Percentiles rank a stretch among this genome's conserved stretches.
phyloP scores from a whole-genome alignment of 31 red algal species.

The Odonthalia washingtoniensis region DNA sequence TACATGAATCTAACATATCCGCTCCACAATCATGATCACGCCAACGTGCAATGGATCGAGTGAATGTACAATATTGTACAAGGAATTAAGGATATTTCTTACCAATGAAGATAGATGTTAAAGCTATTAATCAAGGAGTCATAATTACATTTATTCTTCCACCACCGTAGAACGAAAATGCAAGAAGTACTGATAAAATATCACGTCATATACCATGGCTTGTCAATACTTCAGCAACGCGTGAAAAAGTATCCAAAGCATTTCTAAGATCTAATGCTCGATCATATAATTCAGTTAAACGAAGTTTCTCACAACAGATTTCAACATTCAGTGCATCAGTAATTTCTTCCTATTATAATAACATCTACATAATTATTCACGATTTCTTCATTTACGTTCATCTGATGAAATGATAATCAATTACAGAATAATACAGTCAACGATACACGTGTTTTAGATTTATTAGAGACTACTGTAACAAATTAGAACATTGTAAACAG shows the following conservation, averaged over 20 bases:
- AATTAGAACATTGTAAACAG: too few species aligned
- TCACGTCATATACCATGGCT: constrained; percentile 62
- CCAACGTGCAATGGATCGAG: constrained; percentile 63
- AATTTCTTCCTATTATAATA: too few species aligned
- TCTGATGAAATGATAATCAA: too few species aligned
- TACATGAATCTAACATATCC: constrained; percentile 68
- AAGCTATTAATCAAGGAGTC: constrained; percentile 63
- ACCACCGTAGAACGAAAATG: constrained; percentile 72
- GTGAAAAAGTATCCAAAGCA: constrained; percentile 63
- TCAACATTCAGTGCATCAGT: too few species aligned
- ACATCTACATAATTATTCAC: too few species aligned
- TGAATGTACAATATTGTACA: constrained; percentile 66
- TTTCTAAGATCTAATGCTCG: too few species aligned
- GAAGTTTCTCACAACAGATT: too few species aligned
- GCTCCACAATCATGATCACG: constrained; percentile 65
- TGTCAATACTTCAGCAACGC: constrained; percentile 62
- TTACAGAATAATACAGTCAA: too few species aligned
- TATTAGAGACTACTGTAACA: too few species aligned
- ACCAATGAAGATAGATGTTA: constrained; percentile 62
- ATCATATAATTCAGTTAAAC: too few species aligned
- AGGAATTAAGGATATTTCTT: constrained; percentile 61
- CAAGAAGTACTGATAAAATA: constrained; percentile 56
- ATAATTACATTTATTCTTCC: constrained; percentile 71
- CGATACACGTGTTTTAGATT: too few species aligned
- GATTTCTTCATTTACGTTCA: too few species aligned